These are phyloP conservation scores for Clonostachys rhizophaga DNA, from an alignment of 2,329 filamentous ascomycete species.

Conservation along the genomic window DNA sequence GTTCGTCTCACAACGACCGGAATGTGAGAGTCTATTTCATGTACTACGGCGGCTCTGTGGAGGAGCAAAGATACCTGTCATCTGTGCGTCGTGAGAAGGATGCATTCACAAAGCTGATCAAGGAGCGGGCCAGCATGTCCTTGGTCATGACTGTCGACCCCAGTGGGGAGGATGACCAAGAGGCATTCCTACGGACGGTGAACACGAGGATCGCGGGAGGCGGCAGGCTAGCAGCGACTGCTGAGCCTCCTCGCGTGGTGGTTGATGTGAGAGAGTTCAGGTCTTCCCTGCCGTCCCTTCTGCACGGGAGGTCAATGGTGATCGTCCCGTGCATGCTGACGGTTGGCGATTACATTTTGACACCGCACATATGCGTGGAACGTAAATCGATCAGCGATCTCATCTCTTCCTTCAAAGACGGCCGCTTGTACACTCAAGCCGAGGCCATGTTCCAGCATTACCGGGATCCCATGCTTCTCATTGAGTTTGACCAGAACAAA, in stretches of 20 bases:
- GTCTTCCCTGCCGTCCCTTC: conserved; percentile 82
- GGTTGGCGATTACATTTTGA: conserved; percentile 93
- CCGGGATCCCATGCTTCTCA: conserved; percentile 82
- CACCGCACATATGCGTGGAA: conserved; percentile 87
- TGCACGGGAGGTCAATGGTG: conserved; percentile 84
- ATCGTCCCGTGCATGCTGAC: conserved; percentile 94
- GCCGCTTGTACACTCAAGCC: conserved; percentile 84
- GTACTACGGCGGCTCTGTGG: conserved; percentile 91
- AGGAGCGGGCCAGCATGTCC: conserved; percentile 90
- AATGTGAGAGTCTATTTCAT: conserved; percentile 94
- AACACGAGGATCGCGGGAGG: conserved; percentile 97
- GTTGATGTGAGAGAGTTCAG: conserved; percentile 96
- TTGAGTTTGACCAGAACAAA: conserved; percentile 97
- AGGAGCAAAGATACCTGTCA: conserved; percentile 90
- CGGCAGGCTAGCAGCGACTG: conserved; percentile 76
- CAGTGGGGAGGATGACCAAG: conserved; percentile 75
- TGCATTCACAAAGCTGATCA: conserved; percentile 90
- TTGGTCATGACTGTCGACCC: conserved; percentile 74
- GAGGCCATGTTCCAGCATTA: conserved; percentile 96
- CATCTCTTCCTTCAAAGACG: conserved; percentile 87
- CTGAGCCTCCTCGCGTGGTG: conserved; percentile 83
- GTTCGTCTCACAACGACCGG: conserved; percentile 85
- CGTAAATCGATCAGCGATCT: conserved; percentile 90
- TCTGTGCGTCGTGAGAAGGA: conserved; percentile 94
- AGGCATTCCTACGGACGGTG: conserved; percentile 87